These are phyloP conservation scores for Hemisphaericaspora nanyangensis DNA, from an alignment of 805 yeast genomes.

Conservation along the genomic window DNA sequence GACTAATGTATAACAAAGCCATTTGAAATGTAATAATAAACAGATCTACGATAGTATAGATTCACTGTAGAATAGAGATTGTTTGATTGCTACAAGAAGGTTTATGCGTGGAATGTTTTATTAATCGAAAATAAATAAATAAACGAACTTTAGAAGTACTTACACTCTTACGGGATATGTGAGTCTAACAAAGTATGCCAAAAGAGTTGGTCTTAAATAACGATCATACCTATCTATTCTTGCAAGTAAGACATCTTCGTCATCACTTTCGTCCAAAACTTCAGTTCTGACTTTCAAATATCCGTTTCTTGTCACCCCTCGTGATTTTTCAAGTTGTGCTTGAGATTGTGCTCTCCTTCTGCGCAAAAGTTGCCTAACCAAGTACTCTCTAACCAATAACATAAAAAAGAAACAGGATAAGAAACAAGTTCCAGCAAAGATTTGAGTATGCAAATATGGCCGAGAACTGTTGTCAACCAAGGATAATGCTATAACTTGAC, in stretches of 20 bases:
- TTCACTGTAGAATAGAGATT: too few species aligned
- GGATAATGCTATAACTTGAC: conserved; percentile 55
- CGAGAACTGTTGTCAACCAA: conserved; percentile 21
- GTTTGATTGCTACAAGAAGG: too few species aligned
- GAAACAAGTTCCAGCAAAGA: conserved; percentile 53
- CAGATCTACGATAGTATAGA: too few species aligned
- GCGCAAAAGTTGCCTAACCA: conserved; percentile 39
- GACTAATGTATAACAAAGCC: conserved; percentile 2
- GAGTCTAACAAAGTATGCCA: conserved; percentile 12
- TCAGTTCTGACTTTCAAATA: conserved; percentile 9
- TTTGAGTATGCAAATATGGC: conserved; percentile 60
- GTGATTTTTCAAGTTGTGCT: conserved; percentile 1
- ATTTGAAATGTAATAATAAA: too few species aligned
- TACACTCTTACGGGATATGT: conserved; percentile 22
- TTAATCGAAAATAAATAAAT: conserved; percentile 1
- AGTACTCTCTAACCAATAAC: conserved; percentile 49
- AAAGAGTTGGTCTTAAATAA: conserved; percentile 8
- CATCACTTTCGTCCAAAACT: conserved; percentile 1
- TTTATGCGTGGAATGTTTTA: too few species aligned
- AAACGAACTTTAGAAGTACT: background rate
- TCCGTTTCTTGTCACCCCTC: conserved; percentile 5
- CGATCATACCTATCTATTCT: conserved; percentile 17
- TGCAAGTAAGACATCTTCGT: conserved; percentile 12
- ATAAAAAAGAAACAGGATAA: conserved; percentile 40
- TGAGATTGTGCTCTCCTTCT: conserved; percentile 9